These are phyloP conservation scores for Quercus tomentella DNA, from an alignment of 331 rosid species.

Conservation along the genomic window DNA sequence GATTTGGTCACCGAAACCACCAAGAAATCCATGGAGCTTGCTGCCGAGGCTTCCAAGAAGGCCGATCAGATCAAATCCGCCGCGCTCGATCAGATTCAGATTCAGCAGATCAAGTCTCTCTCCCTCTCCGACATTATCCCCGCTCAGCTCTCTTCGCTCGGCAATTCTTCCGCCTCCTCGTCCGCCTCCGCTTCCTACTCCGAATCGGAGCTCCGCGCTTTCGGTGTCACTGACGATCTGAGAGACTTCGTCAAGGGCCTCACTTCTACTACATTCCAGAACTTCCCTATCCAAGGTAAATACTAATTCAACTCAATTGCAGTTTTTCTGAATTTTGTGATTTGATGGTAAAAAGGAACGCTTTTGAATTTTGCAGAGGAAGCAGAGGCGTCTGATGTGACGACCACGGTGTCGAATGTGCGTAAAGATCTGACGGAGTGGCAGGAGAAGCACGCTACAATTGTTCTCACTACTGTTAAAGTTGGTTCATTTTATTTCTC, in stretches of 20 bases:
- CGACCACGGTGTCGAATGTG: constrained; percentile 61
- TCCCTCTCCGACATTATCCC: constrained; percentile 70
- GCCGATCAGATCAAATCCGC: constrained; percentile 85
- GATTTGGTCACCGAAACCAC: constrained; percentile 94
- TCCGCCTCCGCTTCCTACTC: constrained; percentile 29
- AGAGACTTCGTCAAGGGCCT: constrained; percentile 83
- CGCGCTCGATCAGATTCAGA: constrained; percentile 71
- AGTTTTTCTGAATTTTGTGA: too few species aligned
- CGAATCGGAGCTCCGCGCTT: constrained; percentile 43
- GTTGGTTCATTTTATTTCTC: constrained; percentile 24
- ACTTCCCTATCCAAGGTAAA: constrained; percentile 75
- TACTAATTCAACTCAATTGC: too few species aligned
- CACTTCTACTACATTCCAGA: constrained; percentile 79
- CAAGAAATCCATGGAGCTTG: constrained; percentile 81
- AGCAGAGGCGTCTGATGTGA: constrained; percentile 53
- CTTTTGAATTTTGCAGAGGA: constrained; percentile 43
- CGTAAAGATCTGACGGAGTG: constrained; percentile 94
- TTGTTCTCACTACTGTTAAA: constrained; percentile 85
- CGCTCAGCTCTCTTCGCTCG: constrained; percentile 56
- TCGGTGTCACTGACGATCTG: constrained; percentile 83
- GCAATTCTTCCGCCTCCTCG: background rate
- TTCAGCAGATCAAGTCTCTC: constrained; percentile 76
- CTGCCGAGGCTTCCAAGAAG: constrained; percentile 90
- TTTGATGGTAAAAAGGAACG: too few species aligned
- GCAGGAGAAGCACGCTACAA: constrained; percentile 94